Base-by-base conservation (phyloP, 1,139 yeast genomes). In the Suhomyces wounanorum region DNA sequence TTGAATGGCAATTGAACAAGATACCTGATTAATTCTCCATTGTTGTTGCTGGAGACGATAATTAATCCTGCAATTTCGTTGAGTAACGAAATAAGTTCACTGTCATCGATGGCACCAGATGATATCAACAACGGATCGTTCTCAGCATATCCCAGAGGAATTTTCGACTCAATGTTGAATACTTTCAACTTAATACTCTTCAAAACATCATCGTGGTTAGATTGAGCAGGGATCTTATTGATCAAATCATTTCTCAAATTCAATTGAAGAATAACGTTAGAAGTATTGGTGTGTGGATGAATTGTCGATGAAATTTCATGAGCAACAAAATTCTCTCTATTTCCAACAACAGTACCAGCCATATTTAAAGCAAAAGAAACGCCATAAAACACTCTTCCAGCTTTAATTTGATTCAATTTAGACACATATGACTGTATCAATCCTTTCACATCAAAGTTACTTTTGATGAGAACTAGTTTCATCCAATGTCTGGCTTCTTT, bases 321-420 rank as follows among this genome's bases (percentile, higher is more conserved):
- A 21, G 31, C 36, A 6, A 47, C 33, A 17, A 28, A 13, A 18
- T 30, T 44, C 25, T 40, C 43, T 31, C 40, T 44, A 23, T 36
- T 48, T 8, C 49, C 47, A 14, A 85, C 71, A 21, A 89, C 81
- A 7, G 81, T 68, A 2, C 96, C 94, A 1, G 96, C 95, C 84
- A 90, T 81, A 59, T 89, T 95, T 55, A 91, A 72, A 0, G 98
- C 98, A 75, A 94, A 89, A 0, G 96, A 85, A 49, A 89, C 86
- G 41, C 97, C 98, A 63, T 81, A 84, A 52, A 88, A 86, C 40
- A 89, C 79, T 49, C 71, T 72, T 39, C 62, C 60, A 35, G 55
- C 58, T 46, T 65, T 70, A 41, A 68, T 66, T 42, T 68, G 62
- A 60, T 77, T 77, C 25, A 70, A 64, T 31, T 69, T 76, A 3